These are phyloP conservation scores for Mycena chlorophos DNA, from an alignment of 768 basidiomycete genomes.

Conservation along the genomic window DNA sequence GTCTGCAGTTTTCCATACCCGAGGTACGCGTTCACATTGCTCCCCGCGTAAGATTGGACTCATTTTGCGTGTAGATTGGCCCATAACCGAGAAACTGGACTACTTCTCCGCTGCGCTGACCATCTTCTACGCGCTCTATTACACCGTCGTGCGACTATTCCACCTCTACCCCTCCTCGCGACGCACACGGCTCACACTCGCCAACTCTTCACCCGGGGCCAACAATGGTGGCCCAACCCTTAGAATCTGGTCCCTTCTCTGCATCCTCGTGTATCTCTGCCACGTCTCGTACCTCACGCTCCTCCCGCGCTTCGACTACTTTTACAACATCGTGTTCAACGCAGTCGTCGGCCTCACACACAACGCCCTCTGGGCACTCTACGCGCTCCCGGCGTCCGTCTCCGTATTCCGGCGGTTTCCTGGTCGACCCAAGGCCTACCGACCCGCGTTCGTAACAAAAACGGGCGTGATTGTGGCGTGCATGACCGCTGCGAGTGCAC, in stretches of 20 bases:
- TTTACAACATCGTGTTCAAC: constrained; percentile 91
- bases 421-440: constrained; percentile 52
- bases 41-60: constrained; percentile 2
- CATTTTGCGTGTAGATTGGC: constrained; percentile 58
- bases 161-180: constrained; percentile 60
- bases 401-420: constrained; percentile 57
- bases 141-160: constrained; percentile 72
- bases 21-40: constrained; percentile 58
- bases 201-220: constrained; percentile 21
- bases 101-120: constrained; percentile 92
- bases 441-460: constrained; percentile 54
- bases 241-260: constrained; percentile 50
- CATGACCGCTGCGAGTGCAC: constrained; percentile 69
- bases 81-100: constrained; percentile 85
- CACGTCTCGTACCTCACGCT: constrained; percentile 81
- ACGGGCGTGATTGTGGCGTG: constrained; percentile 63
- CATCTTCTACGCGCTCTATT: constrained; percentile 81
- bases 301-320: constrained; percentile 84
- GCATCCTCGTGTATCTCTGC: constrained; percentile 54
- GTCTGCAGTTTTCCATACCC: constrained; percentile 88
- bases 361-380: constrained; percentile 80
- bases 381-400: constrained; percentile 54
- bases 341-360: constrained; percentile 72
- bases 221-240: constrained; percentile 22
- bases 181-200: constrained; percentile 30